These are phyloP conservation scores for Deinandra increscens DNA, from an alignment of 129 eudicot species.

Conservation along the genomic window DNA sequence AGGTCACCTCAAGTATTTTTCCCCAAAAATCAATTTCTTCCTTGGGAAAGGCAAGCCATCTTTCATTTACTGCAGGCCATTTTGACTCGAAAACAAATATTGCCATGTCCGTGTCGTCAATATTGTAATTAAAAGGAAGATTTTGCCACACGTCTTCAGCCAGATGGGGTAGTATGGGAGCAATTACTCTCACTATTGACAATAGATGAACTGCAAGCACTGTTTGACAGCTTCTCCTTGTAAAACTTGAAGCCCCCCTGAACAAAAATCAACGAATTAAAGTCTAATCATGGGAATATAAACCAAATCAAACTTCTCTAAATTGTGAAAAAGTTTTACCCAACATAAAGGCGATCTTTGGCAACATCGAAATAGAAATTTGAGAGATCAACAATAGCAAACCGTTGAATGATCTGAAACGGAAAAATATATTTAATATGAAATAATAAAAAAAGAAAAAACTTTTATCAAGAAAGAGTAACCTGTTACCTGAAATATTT, in stretches of 20 bases:
- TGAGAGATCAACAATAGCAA: conserved; percentile 92
- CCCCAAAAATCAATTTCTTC: conserved; percentile 78
- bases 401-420: conserved; percentile 81
- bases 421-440: neutral
- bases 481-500: conserved; percentile 71
- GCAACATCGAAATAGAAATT: conserved; percentile 93
- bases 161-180: conserved; percentile 94
- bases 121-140: conserved; percentile 72
- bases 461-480: neutral
- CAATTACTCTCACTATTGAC: conserved; percentile 68
- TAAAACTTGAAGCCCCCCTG: conserved; percentile 80
- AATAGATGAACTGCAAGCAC: conserved; percentile 87
- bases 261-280: neutral
- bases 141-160: conserved; percentile 99
- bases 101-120: conserved; percentile 45
- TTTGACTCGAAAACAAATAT: conserved; percentile 81
- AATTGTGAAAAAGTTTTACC: conserved; percentile 39
- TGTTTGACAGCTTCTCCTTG: conserved; percentile 93
- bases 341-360: conserved; percentile 96
- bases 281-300: conserved; percentile 9
- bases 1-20: conserved; percentile 77
- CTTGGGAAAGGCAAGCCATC: conserved; percentile 65
- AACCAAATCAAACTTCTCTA: neutral
- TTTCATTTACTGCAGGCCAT: conserved; percentile 72
- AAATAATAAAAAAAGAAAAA: neutral